Base-by-base conservation (phyloP, 140 eudicot species). In the Senecio squalidus region DNA sequence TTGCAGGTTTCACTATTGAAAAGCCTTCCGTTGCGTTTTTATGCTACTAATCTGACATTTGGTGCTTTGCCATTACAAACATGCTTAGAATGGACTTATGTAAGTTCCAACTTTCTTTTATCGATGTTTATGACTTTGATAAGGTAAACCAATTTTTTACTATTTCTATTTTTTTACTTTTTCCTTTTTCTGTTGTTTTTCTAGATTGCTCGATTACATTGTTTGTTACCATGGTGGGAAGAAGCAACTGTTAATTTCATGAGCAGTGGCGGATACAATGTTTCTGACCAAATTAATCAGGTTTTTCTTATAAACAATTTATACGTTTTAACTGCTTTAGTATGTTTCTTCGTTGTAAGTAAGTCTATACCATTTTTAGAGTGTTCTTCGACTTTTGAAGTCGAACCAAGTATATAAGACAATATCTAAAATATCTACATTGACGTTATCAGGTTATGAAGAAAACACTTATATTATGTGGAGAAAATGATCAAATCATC, bases 201-300 rank as follows among this genome's bases (percentile, higher is more conserved):
- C 16, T 77, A 91, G 98, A 67, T 91, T 67, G 82, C 86, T 17
- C 89, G 94, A 14, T 67, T 86, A 69, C 98, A 86, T 79, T 91
- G 98, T 44, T 55, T 72, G 24, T 66, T 83, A 34, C 98, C 96
- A 48, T 86, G 98, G 96, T 91, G 96, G 96, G 74, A 76, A 64
- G 96, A 81, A 60, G 81, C 91, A 36, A 83, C 94, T 6, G 98
- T 91, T 31, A 82, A 83, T 72, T 91, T 91, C 64, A 91, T 91
- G 94, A 76, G 18, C 18, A 76, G 86, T 55, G 96, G 98, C 24
- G 98, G 98, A 16, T 91, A 91, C 67, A 79, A 79, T 53, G 94
- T 91, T 54, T 44, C 68, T 69, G 18, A 83, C 6, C 84, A 71
- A 40, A 91, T 91, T 48, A 52, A 73, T 46, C 82, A 86, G 82